phyloP scores from a whole-genome alignment of 2,329 filamentous ascomycete genomes.

The Colletotrichum scovillei region DNA sequence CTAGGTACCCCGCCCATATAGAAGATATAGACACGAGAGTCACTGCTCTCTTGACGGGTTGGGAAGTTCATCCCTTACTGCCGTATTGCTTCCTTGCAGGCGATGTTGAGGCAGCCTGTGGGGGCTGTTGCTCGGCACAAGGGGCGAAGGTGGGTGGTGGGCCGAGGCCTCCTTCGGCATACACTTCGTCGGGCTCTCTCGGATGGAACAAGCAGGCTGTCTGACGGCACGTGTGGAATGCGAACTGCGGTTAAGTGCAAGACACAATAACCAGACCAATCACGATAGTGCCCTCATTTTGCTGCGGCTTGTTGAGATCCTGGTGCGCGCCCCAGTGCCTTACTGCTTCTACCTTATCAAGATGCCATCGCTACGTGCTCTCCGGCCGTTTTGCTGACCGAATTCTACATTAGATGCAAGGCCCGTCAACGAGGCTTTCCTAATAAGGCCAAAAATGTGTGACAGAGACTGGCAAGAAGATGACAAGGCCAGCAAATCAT shows the following conservation, averaged over 20 bases:
- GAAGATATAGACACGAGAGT: too few relatives aligned
- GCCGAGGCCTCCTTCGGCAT: not conserved
- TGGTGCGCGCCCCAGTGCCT: constrained; percentile 4
- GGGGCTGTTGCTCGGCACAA: not conserved
- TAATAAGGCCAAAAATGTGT: not conserved
- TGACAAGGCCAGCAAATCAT: not conserved
- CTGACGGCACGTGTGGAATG: not conserved
- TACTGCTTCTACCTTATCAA: constrained; percentile 9
- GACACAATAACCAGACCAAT: not conserved
- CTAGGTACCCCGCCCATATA: not conserved
- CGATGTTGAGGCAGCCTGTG: not conserved
- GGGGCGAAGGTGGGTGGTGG: not conserved
- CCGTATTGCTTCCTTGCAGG: not conserved
- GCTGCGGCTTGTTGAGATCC: not conserved
- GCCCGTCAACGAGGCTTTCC: not conserved
- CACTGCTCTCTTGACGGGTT: too few relatives aligned
- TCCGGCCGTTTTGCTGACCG: not conserved
- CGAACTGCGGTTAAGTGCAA: not conserved
- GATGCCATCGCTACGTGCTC: not conserved
- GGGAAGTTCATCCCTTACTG: not conserved
- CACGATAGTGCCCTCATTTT: not conserved
- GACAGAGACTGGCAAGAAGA: not conserved
- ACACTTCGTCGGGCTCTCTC: not conserved
- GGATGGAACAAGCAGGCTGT: not conserved
- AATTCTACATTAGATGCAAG: not conserved